phyloP scores from a whole-genome alignment of 1,284 basidiomycete species.

The Cryptococcus sp. region DNA sequence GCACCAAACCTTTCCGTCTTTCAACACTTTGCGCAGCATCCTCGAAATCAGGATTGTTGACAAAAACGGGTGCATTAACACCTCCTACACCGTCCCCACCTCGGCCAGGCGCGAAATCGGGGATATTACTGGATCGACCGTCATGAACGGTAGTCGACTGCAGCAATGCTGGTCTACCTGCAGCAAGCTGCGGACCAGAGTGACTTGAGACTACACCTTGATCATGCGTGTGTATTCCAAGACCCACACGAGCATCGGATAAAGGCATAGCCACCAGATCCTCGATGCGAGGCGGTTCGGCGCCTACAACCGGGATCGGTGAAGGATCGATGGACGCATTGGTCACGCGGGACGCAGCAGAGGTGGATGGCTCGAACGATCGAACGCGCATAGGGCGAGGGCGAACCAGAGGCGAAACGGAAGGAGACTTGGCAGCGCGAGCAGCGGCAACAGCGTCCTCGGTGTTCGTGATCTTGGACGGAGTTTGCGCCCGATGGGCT shows the following conservation, averaged over 20 bases:
- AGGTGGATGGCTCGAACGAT: conserved; percentile 3
- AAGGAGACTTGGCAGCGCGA: neutral
- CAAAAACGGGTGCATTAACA: conserved; percentile 10
- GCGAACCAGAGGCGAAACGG: neutral
- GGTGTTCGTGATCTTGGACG: conserved; percentile 1
- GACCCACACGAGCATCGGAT: conserved; percentile 3
- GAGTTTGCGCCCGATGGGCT: neutral
- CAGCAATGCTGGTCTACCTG: no score
- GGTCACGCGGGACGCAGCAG: neutral
- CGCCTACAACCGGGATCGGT: conserved; percentile 7
- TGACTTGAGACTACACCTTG: neutral
- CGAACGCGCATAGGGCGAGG: neutral
- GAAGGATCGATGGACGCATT: no score
- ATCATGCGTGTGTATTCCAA: conserved; percentile 7
- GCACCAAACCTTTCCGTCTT: conserved; percentile 18
- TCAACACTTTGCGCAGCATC: conserved; percentile 1
- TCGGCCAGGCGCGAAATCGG: conserved; percentile 31
- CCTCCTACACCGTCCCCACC: conserved; percentile 36
- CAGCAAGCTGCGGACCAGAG: neutral
- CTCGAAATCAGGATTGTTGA: neutral
- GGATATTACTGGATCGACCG: conserved; percentile 11
- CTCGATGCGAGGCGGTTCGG: conserved; percentile 25
- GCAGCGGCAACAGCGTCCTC: neutral
- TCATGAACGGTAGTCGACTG: no score
- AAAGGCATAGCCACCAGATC: conserved; percentile 23